Base-by-base conservation (phyloP, 495 filamentous ascomycete species). In the Friedmanniomyces endolithicus region DNA sequence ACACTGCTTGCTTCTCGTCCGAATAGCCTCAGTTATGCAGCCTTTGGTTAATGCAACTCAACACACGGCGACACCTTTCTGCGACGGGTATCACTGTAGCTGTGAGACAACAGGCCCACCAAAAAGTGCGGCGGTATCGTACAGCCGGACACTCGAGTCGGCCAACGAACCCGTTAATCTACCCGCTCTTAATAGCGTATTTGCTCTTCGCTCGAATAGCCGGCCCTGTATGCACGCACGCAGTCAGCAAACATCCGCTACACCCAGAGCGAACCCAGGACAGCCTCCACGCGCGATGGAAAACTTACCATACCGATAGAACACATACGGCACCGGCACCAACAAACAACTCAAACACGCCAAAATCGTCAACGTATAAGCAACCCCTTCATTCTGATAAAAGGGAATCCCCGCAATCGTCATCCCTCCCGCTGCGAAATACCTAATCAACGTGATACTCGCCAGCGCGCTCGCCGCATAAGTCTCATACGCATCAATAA, bases 291-390 rank as follows among this genome's bases (percentile, higher is more conserved):
- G n/a, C n/a, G n/a, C n/a, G n/a, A n/a, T n/a, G n/a, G n/a, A n/a
- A n/a, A 27, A 54, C 52, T 29, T 20, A 56, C 78, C 79, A 57
- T 71, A 81, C 11, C 58, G 57, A 54, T 71, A 79, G 50, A 82
- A 74, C 0, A 75, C 58, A 64, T 76, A 80, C 34, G 78, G 79
- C 39, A 81, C 65, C 14, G 74, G 73, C 12, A 73, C 72, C 64
- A 80, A 65, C 8, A 77, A 40, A 2, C 67, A 67, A 63, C 73
- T 76, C 16, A 82, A 69, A 35, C 61, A 63, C 0, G 64, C 80
- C 51, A 82, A 57, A 22, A 83, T 76, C 17, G 75, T 81, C 43
- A 80, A 58, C 0, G 79, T 80, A 60, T 69, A 82, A 53, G 75
- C 73, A 6, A 78, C 74, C 8, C 79, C 78, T 56, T 81, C 50